phyloP scores from a whole-genome alignment of 2,329 filamentous ascomycete genomes.

The Xylaria sp. region DNA sequence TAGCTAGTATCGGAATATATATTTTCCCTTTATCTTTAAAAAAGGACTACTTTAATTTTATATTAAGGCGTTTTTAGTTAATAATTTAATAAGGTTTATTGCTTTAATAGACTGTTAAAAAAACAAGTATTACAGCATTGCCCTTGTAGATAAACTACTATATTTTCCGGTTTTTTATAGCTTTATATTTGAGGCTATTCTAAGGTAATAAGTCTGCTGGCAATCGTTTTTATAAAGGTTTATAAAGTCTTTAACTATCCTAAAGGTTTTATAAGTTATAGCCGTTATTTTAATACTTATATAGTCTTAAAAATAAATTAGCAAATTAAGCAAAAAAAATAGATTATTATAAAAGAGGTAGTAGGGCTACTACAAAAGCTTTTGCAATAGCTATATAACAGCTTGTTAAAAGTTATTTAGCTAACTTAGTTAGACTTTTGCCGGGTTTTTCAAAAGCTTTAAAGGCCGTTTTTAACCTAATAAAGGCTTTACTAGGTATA shows the following conservation, averaged over 20 bases:
- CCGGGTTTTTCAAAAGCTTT: not conserved
- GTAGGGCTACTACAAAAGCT: too few relatives aligned
- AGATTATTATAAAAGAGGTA: conserved; percentile 1
- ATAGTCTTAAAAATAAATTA: not conserved
- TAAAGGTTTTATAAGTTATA: not conserved
- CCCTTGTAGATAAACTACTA: not conserved
- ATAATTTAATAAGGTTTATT: too few relatives aligned
- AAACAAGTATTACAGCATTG: not conserved
- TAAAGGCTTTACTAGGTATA: not conserved
- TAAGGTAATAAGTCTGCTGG: not conserved
- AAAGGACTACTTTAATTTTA: too few relatives aligned
- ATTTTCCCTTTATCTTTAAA: too few relatives aligned
- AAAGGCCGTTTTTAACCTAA: not conserved
- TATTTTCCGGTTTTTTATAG: not conserved
- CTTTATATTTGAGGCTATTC: not conserved
- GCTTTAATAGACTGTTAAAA: not conserved
- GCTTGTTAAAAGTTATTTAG: not conserved
- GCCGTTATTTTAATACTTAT: not conserved
- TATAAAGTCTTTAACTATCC: not conserved
- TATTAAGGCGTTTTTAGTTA: too few relatives aligned
- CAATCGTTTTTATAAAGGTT: not conserved
- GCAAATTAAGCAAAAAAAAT: not conserved
- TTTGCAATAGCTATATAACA: too few relatives aligned
- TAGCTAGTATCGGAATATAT: not conserved
- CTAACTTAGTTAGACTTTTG: not conserved